Evolutionary conservation across 83 land plant species (phyloP).

Genomic region (Picea abies): DNA sequence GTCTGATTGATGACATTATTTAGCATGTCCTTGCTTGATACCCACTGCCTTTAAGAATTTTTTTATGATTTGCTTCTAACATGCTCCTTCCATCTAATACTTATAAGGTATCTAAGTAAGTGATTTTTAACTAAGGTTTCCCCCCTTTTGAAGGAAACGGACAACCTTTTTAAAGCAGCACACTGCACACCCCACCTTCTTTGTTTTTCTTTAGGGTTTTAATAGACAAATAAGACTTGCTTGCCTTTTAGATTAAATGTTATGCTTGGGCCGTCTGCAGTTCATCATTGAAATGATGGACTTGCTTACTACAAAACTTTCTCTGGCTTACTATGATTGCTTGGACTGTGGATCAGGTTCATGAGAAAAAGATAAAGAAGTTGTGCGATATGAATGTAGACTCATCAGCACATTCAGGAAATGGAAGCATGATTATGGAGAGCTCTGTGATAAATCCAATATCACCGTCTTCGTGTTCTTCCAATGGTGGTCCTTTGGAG

Average conservation of each 20-base stretch:
- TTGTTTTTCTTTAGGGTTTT: neutral
- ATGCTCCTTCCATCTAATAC: constrained; percentile 1
- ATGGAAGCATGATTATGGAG: constrained; percentile 50
- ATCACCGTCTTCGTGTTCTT: constrained; percentile 26
- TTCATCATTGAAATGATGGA: neutral
- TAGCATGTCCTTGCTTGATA: neutral
- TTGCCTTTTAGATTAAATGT: neutral
- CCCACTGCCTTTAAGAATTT: neutral
- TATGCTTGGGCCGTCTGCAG: neutral
- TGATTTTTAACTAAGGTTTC: too few species aligned
- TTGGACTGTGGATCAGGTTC: constrained; percentile 54
- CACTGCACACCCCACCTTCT: neutral
- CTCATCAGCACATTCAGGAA: constrained; percentile 42
- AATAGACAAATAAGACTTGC: neutral
- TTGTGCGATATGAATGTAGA: constrained; percentile 69
- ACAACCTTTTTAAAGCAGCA: neutral
- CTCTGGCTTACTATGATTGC: neutral
- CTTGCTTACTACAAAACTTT: neutral
- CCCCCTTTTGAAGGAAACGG: too few species aligned
- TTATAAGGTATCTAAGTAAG: neutral
- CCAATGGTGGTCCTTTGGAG: constrained; percentile 66
- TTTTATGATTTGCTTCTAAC: neutral
- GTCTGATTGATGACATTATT: neutral
- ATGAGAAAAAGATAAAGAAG: constrained; percentile 88
- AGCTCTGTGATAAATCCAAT: constrained; percentile 42